These are phyloP conservation scores for Lavandula angustifolia DNA, from an alignment of 257 asterid species.

Conservation along the genomic window DNA sequence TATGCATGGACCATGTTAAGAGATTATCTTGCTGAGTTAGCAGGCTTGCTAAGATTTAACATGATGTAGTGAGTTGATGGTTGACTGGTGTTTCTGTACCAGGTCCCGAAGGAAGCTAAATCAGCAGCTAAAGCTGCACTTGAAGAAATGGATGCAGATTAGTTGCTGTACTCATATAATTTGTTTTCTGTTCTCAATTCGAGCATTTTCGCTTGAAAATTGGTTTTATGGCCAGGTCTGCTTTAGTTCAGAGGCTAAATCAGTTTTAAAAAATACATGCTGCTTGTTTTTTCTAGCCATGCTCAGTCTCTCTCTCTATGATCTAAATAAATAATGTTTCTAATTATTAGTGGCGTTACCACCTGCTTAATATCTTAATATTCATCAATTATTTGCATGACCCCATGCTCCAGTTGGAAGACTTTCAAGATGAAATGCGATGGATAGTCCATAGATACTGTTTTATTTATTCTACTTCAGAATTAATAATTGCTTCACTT, in stretches of 20 bases:
- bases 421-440: no score
- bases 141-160: slow-evolving; percentile 88
- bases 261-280: background rate
- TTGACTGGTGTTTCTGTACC: no score
- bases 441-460: background rate
- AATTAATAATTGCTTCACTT: background rate
- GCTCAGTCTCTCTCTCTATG: no score
- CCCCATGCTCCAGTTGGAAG: background rate
- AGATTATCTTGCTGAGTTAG: no score
- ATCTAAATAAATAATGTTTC: no score
- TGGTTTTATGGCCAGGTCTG: no score
- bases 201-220: no score
- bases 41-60: no score
- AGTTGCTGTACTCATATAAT: no score
- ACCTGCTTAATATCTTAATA: background rate
- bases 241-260: background rate
- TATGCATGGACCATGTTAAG: no score
- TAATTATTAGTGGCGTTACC: background rate
- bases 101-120: slow-evolving; percentile 90
- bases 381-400: background rate
- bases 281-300: background rate
- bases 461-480: background rate
- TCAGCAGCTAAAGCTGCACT: slow-evolving; percentile 79
- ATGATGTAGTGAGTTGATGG: no score
- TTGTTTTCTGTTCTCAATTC: no score